Evolutionary conservation across 2,329 filamentous ascomycete genomes (phyloP).

Genomic region (Cordyceps militaris): DNA sequence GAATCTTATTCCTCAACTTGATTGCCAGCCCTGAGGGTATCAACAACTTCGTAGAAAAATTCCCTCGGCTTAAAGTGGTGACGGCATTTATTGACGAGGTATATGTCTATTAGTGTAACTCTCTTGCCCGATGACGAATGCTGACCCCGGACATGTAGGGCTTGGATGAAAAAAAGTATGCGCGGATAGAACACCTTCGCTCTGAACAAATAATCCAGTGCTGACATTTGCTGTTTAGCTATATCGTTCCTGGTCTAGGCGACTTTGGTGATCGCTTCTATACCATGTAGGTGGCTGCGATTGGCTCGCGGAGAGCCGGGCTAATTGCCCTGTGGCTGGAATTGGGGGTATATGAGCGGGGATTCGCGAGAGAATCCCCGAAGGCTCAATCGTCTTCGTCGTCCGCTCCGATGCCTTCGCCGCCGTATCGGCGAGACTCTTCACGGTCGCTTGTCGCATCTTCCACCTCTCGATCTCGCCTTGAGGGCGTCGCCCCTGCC

Average conservation of each 20-base stretch:
- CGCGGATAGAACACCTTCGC: conserved; percentile 16
- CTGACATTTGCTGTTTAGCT: conserved; percentile 46
- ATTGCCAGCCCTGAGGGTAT: conserved; percentile 96
- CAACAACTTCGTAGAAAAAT: conserved; percentile 79
- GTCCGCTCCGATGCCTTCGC: conserved; percentile 45
- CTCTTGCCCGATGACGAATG: background rate
- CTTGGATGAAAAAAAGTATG: conserved; percentile 95
- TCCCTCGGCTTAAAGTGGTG: conserved; percentile 83
- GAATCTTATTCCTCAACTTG: conserved; percentile 91
- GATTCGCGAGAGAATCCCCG: background rate
- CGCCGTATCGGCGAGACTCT: conserved; percentile 44
- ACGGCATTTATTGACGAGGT: conserved; percentile 90
- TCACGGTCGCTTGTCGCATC: conserved; percentile 36
- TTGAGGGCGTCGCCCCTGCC: conserved; percentile 17
- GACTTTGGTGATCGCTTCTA: conserved; percentile 97
- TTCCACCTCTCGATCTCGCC: conserved; percentile 19
- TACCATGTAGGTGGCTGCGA: conserved; percentile 55
- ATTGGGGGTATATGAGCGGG: background rate
- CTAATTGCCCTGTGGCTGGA: background rate
- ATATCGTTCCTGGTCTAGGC: conserved; percentile 87
- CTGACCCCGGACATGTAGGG: conserved; percentile 43
- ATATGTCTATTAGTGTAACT: conserved; percentile 17
- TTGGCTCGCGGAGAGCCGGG: background rate
- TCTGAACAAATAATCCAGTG: background rate
- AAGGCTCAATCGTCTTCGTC: conserved; percentile 48